A percentile compares a stretch with the other conserved stretches of the same genome.
Conservation (phyloP, 805 yeast species). For the Yamadazyma scolyti region DNA sequence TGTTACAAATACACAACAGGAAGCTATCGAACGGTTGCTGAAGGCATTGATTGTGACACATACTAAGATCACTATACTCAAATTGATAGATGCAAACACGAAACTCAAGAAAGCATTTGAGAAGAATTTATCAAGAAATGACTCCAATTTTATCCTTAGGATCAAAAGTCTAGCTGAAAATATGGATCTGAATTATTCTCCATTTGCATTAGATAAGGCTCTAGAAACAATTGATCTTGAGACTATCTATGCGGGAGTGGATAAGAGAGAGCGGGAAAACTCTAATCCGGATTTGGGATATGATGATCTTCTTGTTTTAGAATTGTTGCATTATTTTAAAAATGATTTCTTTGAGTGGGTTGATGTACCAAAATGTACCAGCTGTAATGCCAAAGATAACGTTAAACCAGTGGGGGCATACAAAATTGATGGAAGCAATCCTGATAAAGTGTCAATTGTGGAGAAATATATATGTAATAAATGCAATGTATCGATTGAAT, state of each 20-base stretch:
- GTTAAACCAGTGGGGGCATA: slow-evolving; percentile 35
- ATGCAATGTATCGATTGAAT: slow-evolving; percentile 50
- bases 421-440: slow-evolving; percentile 30
- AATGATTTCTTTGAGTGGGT: slow-evolving; percentile 82
- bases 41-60: no score
- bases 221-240: slow-evolving; percentile 62
- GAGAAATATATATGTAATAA: slow-evolving; percentile 62
- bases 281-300: slow-evolving; percentile 15
- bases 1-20: no score
- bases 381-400: slow-evolving; percentile 41
- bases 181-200: no score
- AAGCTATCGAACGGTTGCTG: no score
- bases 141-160: no score
- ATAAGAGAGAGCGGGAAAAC: slow-evolving; percentile 34
- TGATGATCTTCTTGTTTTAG: slow-evolving; percentile 34
- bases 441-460: slow-evolving; percentile 47
- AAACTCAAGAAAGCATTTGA: no score
- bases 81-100: no score
- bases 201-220: slow-evolving; percentile 41
- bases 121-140: no score
- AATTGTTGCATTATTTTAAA: slow-evolving; percentile 50
- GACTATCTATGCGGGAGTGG: slow-evolving; percentile 58
- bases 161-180: no score
- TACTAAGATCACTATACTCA: no score
- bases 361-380: slow-evolving; percentile 58